Evolutionary conservation across 1,139 yeast genomes (phyloP).

Genomic region (Maudiozyma humilis): DNA sequence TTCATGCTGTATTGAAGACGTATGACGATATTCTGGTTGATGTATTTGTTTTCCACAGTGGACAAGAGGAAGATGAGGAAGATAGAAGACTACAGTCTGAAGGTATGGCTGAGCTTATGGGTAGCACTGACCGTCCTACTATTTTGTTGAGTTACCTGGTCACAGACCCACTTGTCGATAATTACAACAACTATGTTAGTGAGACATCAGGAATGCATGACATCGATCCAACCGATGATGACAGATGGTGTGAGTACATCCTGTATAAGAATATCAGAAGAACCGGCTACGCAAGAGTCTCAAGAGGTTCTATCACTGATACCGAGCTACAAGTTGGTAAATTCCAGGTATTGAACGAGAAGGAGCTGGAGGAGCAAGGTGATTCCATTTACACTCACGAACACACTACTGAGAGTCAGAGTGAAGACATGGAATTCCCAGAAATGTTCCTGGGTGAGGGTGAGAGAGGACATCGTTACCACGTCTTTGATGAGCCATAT

Average conservation of each 20-base stretch:
- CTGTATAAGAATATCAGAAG: conserved; percentile 79
- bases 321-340: conserved; percentile 95
- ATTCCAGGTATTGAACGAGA: conserved; percentile 55
- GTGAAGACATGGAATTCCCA: conserved; percentile 68
- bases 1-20: conserved; percentile 87
- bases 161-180: conserved; percentile 77
- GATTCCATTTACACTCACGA: conserved; percentile 47
- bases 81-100: conserved; percentile 84
- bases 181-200: conserved; percentile 85
- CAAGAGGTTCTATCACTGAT: conserved; percentile 90
- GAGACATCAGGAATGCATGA: conserved; percentile 81
- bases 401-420: conserved; percentile 44
- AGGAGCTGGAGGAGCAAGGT: conserved; percentile 34
- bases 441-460: conserved; percentile 83
- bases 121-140: conserved; percentile 64
- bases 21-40: conserved; percentile 74
- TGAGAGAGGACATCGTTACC: conserved; percentile 86
- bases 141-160: conserved; percentile 83
- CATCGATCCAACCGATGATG: conserved; percentile 90
- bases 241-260: conserved; percentile 97
- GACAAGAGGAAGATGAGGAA: conserved; percentile 94
- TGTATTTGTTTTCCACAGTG: conserved; percentile 93
- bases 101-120: conserved; percentile 74
- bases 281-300: conserved; percentile 87
- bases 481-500: conserved; percentile 82